Conservation (phyloP, 2,329 filamentous ascomycete species). For the Fusarium protoensiforme region DNA sequence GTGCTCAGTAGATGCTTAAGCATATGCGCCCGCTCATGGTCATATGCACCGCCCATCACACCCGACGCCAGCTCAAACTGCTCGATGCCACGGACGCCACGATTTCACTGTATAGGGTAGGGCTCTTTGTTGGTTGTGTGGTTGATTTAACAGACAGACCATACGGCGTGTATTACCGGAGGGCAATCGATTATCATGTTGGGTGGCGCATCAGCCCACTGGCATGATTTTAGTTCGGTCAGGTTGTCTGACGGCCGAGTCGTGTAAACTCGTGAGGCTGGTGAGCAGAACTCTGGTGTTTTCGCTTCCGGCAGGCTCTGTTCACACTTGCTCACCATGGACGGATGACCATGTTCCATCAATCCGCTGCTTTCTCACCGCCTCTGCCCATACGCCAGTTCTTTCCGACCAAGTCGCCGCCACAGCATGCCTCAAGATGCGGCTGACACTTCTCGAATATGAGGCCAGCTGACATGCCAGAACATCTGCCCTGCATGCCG, state of each 20-base stretch:
- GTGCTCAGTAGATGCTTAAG: background rate
- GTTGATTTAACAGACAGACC: background rate
- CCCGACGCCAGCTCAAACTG: background rate
- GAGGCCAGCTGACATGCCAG: slow-evolving; percentile 21
- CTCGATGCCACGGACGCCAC: background rate
- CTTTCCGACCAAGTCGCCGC: background rate
- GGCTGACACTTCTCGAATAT: slow-evolving; percentile 4
- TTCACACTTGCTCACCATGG: background rate
- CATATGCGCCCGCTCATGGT: background rate
- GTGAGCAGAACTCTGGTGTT: background rate
- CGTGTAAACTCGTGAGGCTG: background rate
- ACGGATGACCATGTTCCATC: slow-evolving; percentile 2
- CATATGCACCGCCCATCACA: background rate
- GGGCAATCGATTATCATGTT: background rate
- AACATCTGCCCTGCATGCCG: slow-evolving; percentile 4
- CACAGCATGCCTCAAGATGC: slow-evolving; percentile 19
- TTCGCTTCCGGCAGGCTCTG: background rate
- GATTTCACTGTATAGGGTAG: background rate
- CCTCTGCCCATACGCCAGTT: background rate
- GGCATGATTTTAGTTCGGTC: background rate
- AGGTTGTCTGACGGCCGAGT: background rate
- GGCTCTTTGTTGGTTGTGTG: background rate
- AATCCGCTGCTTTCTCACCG: slow-evolving; percentile 18
- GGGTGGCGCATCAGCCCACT: background rate
- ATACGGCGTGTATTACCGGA: background rate